Conservation (phyloP, 805 yeast genomes). For the Starmerella floris region DNA sequence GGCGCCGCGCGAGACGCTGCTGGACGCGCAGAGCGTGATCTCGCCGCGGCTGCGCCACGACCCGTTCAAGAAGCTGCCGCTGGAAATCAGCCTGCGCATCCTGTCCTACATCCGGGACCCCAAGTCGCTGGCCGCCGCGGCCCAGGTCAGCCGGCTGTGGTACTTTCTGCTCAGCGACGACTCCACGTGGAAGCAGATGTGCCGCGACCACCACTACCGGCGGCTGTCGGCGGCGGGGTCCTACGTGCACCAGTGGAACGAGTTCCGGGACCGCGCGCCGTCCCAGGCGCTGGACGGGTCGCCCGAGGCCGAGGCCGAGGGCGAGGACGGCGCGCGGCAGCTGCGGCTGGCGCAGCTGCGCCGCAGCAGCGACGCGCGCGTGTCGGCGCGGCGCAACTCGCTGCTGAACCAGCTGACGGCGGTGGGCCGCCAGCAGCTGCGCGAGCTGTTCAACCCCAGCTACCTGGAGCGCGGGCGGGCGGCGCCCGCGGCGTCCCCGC, state of each 20-base stretch:
- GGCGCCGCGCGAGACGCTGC: constrained; percentile 23
- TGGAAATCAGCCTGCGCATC: constrained; percentile 69
- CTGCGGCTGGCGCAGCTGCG: not conserved
- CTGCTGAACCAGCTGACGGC: not conserved
- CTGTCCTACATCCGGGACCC: constrained; percentile 73
- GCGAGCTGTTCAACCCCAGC: not conserved
- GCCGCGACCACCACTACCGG: constrained; percentile 29
- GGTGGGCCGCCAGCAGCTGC: not conserved
- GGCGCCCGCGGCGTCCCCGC: too few relatives aligned
- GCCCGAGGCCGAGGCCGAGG: constrained; percentile 5
- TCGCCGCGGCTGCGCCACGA: constrained; percentile 31
- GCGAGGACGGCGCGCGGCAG: not conserved
- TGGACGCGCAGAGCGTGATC: constrained; percentile 22
- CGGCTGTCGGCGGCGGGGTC: constrained; percentile 28
- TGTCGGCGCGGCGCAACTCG: not conserved
- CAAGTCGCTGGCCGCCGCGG: constrained; percentile 76
- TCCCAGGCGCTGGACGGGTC: constrained; percentile 14
- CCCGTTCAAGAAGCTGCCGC: constrained; percentile 46
- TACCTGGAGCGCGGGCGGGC: not conserved
- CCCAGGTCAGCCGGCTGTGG: constrained; percentile 85
- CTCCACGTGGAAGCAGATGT: constrained; percentile 32
- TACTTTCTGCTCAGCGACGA: constrained; percentile 31
- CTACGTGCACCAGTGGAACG: constrained; percentile 18
- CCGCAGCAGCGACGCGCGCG: not conserved
- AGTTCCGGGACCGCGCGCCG: constrained; percentile 6